Base-by-base conservation (phyloP, 2,329 filamentous ascomycete genomes). In the Aspergillus sp. region DNA sequence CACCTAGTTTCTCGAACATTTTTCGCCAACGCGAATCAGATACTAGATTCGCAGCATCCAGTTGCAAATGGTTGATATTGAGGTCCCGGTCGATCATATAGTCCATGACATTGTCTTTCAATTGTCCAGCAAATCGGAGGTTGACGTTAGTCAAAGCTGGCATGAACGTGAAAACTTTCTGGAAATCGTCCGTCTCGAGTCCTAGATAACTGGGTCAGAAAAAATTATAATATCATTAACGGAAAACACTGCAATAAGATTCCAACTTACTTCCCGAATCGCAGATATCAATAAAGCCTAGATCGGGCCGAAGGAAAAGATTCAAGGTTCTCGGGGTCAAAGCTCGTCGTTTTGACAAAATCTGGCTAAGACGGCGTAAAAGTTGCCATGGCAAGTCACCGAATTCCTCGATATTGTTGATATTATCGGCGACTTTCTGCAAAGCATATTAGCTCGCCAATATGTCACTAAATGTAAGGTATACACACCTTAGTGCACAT, bases 11-110 rank as follows among this genome's bases (percentile, higher is more conserved):
- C 12, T 78, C 76, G 54, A 97, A 84, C 49, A 90, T 86, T 49
- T 84, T 80, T 52, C 83, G 80, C 93, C 93, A 97, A 69, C 86
- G 86, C 4, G 82, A 79, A 59, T 95, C 87, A 9, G 88, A 87
- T 15, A 98, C 79, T 1, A 98, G 84, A 64, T 96, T 98, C 9
- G 91, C 86, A 11, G 91, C 90, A 62, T 95, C 88, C 0, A 98
- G 81, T 62, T 91, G 90, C 44, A 98, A 80, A 56, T 86, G 82
- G 59, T 86, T 84, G n/a, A 97, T 79, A 8, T 83, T 75, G 50
- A 86, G 83, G 50, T 89, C 83, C 48, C 90, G 89, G 55, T 86
- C 86, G 19, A 90, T 79, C 68, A 97, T 84, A 71, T 93, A 96
- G 52, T 91, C 85, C 73, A 97, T 83, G 43, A 92, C 89, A 40